A percentile compares a stretch with the other conserved stretches of the same genome.
Evolutionary conservation across 2,329 filamentous ascomycete genomes (phyloP).

Genomic region (Lomentospora prolificans): DNA sequence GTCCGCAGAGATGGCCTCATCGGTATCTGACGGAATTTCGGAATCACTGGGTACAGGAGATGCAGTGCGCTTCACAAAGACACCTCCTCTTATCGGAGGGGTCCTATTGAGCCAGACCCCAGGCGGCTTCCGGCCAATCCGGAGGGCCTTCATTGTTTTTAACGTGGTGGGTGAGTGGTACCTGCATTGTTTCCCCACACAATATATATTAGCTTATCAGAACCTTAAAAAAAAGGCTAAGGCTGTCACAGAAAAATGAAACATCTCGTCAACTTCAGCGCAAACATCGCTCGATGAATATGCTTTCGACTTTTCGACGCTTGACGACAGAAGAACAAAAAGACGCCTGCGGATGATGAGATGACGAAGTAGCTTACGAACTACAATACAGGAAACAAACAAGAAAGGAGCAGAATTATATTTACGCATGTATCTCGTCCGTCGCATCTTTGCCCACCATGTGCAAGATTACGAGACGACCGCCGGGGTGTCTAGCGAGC

Average conservation of each 20-base stretch:
- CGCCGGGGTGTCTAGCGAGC: conserved; percentile 50
- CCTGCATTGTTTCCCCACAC: conserved; percentile 24
- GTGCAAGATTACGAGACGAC: conserved; percentile 47
- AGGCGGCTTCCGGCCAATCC: conserved; percentile 44
- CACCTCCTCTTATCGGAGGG: conserved; percentile 47
- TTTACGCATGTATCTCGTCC: conserved; percentile 49
- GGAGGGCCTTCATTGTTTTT: conserved; percentile 48
- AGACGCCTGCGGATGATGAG: too few species aligned
- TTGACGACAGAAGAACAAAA: background rate
- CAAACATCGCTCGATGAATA: too few species aligned
- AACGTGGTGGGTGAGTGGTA: conserved; percentile 46
- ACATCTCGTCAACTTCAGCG: too few species aligned
- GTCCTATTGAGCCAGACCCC: conserved; percentile 46
- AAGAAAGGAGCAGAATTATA: conserved; percentile 11
- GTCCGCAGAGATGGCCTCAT: background rate
- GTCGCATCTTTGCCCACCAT: conserved; percentile 52
- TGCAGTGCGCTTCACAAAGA: conserved; percentile 17
- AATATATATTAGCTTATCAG: conserved; percentile 4
- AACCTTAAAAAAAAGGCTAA: too few species aligned
- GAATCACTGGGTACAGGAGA: background rate
- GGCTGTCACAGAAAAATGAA: too few species aligned
- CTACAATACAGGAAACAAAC: background rate
- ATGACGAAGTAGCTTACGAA: too few species aligned
- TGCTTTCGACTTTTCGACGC: too few species aligned
- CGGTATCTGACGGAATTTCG: background rate